Conservation (phyloP, 2,329 filamentous ascomycete species). For the Neopestalotiopsis sp. region DNA sequence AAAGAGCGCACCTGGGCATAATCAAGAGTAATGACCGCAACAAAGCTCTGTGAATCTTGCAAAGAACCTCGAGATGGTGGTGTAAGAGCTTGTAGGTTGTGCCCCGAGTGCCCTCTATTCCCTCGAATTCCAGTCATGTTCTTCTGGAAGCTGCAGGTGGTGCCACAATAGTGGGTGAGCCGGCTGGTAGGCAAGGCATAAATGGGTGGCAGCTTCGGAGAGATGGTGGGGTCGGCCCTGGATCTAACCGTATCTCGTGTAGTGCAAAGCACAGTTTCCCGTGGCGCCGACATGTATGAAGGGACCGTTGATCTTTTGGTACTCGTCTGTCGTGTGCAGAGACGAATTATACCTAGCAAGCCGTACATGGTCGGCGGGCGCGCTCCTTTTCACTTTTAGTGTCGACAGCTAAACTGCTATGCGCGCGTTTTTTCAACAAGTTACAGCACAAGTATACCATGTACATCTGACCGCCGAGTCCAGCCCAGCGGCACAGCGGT, state of each 20-base stretch:
- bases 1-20: background rate
- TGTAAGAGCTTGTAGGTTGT: background rate
- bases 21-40: background rate
- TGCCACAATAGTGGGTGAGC: slow-evolving; percentile 4
- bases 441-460: background rate
- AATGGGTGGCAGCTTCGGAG: background rate
- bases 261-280: background rate
- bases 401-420: no score
- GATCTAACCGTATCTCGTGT: background rate
- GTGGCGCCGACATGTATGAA: slow-evolving; percentile 15
- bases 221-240: slow-evolving; percentile 8
- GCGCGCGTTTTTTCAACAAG: no score
- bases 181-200: background rate
- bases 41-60: background rate
- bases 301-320: slow-evolving; percentile 7
- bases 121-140: background rate
- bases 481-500: background rate
- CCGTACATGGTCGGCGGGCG: background rate
- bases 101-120: background rate
- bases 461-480: background rate
- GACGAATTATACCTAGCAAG: background rate
- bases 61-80: background rate
- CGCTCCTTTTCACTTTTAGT: background rate
- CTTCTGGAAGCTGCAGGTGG: background rate
- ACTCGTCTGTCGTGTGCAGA: background rate